Evolutionary conservation across 2,329 filamentous ascomycete genomes (phyloP), one percentile per base, ranked within the genome.

Genomic region (Chaetomiaceae sp.): DNA sequence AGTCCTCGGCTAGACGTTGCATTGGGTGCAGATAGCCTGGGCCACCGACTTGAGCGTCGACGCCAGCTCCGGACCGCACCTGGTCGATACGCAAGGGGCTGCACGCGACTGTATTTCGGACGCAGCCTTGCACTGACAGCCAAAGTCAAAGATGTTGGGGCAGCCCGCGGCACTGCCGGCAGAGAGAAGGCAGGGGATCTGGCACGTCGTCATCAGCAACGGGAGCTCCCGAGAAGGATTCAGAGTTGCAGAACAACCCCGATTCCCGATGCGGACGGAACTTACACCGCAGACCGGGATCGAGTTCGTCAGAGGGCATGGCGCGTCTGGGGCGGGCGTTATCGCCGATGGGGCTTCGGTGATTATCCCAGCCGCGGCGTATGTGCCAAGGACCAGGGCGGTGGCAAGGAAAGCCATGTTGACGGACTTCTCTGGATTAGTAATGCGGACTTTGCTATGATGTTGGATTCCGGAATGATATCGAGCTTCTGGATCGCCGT

Each of bases 251-350:
- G n/a, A n/a, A n/a, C n/a, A n/a, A n/a, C n/a, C n/a, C n/a, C n/a
- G n/a, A n/a, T n/a, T n/a, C n/a, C 31, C 29, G 27, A 33, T 33
- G 23, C n/a, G 25, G n/a, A 17, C 7, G 29, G 22, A 19, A 52
- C 53, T 47, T 53, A 59, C 53, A 45, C 47, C 58, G 25, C 58
- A 59, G 19, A n/a, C 19, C 5, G 58, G 58, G 17, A 59, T 54
- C 14, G 47, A 44, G 42, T 29, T 44, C 1, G 45, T 55, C 8
- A 54, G 14, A 14, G 55, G 37, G 23, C 58, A 59, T 14, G 37
- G 23, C 4, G 23, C 53, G 3, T 6, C 37, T 7, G 44, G 17
- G 6, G 36, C 51, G 5, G 34, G 20, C 14, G 25, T 47, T 47
- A 44, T 46, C 37, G 29, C 43, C 29, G 57, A n/a, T 44, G 33